Evolutionary conservation across 2,329 filamentous ascomycete genomes (phyloP), one percentile per base, ranked within the genome.

Genomic region (Sordariomycetes sp.): DNA sequence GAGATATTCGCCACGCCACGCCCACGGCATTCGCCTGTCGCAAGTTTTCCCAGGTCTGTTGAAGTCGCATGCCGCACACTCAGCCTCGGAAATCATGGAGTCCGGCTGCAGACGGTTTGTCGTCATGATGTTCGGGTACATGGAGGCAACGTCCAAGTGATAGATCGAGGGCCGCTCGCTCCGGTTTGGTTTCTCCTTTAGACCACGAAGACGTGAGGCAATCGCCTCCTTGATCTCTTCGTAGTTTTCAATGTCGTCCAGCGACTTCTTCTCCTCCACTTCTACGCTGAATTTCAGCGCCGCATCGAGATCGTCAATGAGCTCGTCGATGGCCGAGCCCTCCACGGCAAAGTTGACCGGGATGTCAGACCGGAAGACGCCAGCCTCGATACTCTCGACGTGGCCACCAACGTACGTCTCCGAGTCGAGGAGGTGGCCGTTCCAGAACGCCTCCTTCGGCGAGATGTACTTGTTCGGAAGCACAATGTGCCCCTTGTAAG

Each of bases 41-140:
- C 94, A 99, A 0, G 91, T 97, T 73, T 99, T 99, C 35, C 94
- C 94, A 0, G 94, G 94, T 52, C 94, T 80, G 65, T 99, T 99
- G 78, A 99, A 99, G 70, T 99, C 95, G 71, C 95, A 99, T 12
- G 94, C 92, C 2, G 94, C 94, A 67, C 95, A 99, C 66, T 96
- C 90, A 0, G 92, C 90, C 69, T 99, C 95, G 54, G 93, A 79
- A 58, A 99, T 95, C 91, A 99, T 96, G n/a, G 94, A 97, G 71
- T 99, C 94, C 0, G 94, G 94, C 65, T 99, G 94, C 53, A 99
- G 74, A 70, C 94, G 88, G 71, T 99, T 99, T 1, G 94, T 99
- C 1, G 95, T 99, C 95, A 99, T 99, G 70, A 99, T 99, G 72
- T 99, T 99, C 11, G 94, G 94, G 70, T 99, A 99, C 94, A 99